These are phyloP conservation scores for Pyrus bretschneideri DNA, from an alignment of 306 rosid species.

Conservation along the genomic window DNA sequence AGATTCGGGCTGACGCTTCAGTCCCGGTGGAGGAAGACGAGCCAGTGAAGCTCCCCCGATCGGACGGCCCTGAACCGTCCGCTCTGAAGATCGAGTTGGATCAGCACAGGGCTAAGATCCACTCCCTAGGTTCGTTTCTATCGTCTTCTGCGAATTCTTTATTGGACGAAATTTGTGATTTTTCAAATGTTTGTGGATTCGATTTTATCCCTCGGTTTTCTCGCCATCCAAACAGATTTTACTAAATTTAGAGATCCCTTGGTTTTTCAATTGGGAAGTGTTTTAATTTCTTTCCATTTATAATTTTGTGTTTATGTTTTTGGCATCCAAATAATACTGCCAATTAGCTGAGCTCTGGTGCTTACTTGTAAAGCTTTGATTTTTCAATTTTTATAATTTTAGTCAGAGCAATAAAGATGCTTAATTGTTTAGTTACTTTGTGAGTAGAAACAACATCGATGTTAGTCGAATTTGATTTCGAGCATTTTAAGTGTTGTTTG, in stretches of 20 bases:
- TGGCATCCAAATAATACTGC: too few species aligned
- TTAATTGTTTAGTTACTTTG: not conserved
- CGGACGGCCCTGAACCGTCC: constrained; percentile 25
- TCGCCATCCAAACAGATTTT: not conserved
- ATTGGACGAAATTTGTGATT: not conserved
- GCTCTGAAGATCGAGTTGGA: constrained; percentile 60
- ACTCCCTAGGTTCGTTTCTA: constrained; percentile 48
- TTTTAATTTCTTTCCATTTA: not conserved
- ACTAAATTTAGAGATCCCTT: not conserved
- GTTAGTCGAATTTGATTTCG: too few species aligned
- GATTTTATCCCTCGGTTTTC: constrained; percentile 4
- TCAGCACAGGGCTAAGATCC: constrained; percentile 70
- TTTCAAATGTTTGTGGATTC: not conserved
- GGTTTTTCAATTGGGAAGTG: not conserved
- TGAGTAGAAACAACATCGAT: not conserved
- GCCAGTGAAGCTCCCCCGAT: not conserved
- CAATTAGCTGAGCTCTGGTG: not conserved
- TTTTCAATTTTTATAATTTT: not conserved
- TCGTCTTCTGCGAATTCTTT: not conserved
- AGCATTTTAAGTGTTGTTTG: not conserved
- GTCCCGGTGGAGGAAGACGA: constrained; percentile 16
- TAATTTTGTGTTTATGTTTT: not conserved
- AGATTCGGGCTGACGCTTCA: constrained; percentile 20
- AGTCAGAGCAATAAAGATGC: not conserved
- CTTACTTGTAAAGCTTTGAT: not conserved